Base-by-base conservation (phyloP, 1,139 yeast genomes). In the Pichia sp. region DNA sequence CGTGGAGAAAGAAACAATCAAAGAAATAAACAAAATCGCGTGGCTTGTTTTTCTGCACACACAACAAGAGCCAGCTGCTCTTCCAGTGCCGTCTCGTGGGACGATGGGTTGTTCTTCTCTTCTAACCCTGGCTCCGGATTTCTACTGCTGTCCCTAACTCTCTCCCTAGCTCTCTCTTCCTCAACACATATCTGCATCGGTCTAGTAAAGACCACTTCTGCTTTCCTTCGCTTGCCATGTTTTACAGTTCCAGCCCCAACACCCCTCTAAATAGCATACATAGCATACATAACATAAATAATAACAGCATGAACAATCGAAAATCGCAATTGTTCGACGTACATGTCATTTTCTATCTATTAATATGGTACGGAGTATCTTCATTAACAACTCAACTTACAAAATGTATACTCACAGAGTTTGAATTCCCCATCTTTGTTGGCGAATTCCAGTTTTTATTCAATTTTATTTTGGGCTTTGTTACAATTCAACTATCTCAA, bases 371-470 rank as follows among this genome's bases (percentile, higher is more conserved):
- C 50, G 51, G 61, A 31, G 61, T 69, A 18, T 70, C 76, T 29
- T 66, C 76, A 10, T 48, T 69, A 7, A 72, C 78, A 3, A 66
- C 77, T 4, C 78, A 72, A 49, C 55, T 69, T 38, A 72, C 76
- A 20, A 72, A 70, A 44, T 38, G 59, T 16, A 69, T 72, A 6
- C 57, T 73, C 35, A 56, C 61, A n/a, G 60, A 61, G 40, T 69
- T 72, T 49, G 62, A 65, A 5, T 72, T 64, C 51, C 78, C 78
- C n/a, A 55, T 73, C 8, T 70, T 72, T 46, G 60, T 73, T 27
- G 69, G 76, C n/a, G 75, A 69, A 53, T 66, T 65, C 48, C 78
- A 73, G 49, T 73, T 70, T 41, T 46, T 68, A 9, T 63, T 65
- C 19, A 70, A 72, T 8, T 62, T 70, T 6, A 20, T 62, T 1